These are phyloP conservation scores for Inosperma sp. DNA, from an alignment of 768 basidiomycete species.

Conservation along the genomic window DNA sequence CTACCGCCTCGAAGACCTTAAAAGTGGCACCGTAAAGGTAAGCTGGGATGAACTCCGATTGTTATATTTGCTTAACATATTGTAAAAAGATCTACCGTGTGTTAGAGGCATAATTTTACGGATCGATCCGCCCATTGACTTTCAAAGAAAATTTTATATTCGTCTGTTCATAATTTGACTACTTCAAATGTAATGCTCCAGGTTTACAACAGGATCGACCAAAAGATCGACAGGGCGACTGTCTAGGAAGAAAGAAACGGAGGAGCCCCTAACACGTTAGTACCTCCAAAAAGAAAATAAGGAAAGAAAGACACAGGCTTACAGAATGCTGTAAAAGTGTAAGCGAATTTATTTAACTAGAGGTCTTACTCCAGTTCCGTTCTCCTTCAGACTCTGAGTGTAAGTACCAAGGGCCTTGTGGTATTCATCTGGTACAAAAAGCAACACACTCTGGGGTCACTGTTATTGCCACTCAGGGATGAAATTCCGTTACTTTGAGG, in stretches of 20 bases:
- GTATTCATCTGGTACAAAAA: conserved; percentile 20
- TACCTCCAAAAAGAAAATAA: not conserved
- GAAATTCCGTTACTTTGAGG: conserved; percentile 15
- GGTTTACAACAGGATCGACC: too few relatives aligned
- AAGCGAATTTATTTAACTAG: conserved; percentile 23
- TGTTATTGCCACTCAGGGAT: not conserved
- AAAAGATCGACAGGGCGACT: too few relatives aligned
- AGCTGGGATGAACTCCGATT: conserved; percentile 8
- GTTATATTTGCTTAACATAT: not conserved
- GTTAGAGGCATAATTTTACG: conserved; percentile 34
- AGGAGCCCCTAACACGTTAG: not conserved
- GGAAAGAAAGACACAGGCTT: not conserved
- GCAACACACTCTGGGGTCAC: not conserved
- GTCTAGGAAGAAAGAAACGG: not conserved
- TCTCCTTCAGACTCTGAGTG: conserved; percentile 23
- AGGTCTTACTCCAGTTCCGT: conserved; percentile 30
- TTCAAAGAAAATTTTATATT: not conserved
- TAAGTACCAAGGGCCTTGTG: conserved; percentile 24
- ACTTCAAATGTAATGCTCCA: not conserved
- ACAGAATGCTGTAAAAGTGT: not conserved
- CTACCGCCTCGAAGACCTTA: conserved; percentile 85
- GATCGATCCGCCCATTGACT: not conserved
- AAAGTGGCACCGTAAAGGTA: conserved; percentile 80
- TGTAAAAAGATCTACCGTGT: conserved; percentile 37
- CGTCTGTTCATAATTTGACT: not conserved